A percentile compares a stretch with the other conserved stretches of the same genome.
Evolutionary conservation across 2,329 filamentous ascomycete genomes (phyloP).

Genomic region (Penicillium verrucosum): DNA sequence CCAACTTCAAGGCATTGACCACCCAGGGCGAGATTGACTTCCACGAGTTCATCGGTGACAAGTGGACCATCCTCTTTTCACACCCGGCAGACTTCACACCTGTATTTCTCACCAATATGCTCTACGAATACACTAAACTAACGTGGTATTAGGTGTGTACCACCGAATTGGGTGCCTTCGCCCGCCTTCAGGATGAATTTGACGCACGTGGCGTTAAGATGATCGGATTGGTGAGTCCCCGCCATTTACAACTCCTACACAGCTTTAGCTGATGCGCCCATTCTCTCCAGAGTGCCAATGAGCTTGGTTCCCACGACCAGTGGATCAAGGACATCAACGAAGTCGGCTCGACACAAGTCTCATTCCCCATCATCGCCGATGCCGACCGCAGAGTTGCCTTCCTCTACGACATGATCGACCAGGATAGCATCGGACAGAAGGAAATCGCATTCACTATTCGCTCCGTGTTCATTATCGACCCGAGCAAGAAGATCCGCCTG

Average conservation of each 20-base stretch:
- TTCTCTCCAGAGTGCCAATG: slow-evolving; percentile 68
- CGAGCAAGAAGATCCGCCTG: slow-evolving; percentile 87
- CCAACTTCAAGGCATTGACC: slow-evolving; percentile 66
- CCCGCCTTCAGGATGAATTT: slow-evolving; percentile 85
- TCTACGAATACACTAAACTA: not conserved
- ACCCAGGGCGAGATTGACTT: slow-evolving; percentile 65
- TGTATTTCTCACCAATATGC: slow-evolving; percentile 46
- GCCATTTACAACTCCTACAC: not conserved
- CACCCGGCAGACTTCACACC: slow-evolving; percentile 82
- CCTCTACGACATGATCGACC: slow-evolving; percentile 79
- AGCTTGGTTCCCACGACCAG: slow-evolving; percentile 73
- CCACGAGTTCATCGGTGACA: slow-evolving; percentile 66
- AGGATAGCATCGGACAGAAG: slow-evolving; percentile 77
- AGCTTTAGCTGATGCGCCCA: not conserved
- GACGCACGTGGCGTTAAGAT: slow-evolving; percentile 83
- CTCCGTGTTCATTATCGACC: slow-evolving; percentile 93
- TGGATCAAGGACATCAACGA: slow-evolving; percentile 91
- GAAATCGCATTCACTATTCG: slow-evolving; percentile 89
- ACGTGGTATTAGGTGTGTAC: slow-evolving; percentile 57
- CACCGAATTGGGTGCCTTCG: slow-evolving; percentile 89
- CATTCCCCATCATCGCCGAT: slow-evolving; percentile 79
- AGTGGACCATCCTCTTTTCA: slow-evolving; percentile 66
- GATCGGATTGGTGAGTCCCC: slow-evolving; percentile 65
- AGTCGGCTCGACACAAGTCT: slow-evolving; percentile 67
- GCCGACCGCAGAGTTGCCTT: slow-evolving; percentile 74